Percentiles rank a stretch among this genome's conserved stretches.
Conservation (phyloP, 2,329 filamentous ascomycete species). For the Aureobasidium uvarum region DNA sequence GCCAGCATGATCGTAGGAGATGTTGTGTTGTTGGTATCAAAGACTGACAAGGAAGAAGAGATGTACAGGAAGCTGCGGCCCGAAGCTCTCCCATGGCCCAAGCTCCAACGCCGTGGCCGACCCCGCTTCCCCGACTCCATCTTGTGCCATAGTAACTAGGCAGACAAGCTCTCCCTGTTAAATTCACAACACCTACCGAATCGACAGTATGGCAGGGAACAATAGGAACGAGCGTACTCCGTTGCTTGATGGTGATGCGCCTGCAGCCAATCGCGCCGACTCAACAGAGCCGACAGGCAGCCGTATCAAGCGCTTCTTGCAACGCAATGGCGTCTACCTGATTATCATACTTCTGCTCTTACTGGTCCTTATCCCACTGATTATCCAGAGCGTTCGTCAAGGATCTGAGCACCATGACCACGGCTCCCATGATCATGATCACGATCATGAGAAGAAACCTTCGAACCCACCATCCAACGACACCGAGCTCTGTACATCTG, state of each 20-base stretch:
- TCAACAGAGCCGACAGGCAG: neutral
- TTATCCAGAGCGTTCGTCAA: neutral
- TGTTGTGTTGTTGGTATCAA: neutral
- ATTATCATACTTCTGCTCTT: constrained; percentile 13
- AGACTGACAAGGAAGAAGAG: neutral
- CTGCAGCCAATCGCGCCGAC: neutral
- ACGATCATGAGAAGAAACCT: neutral
- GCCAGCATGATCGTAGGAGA: neutral
- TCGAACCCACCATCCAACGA: neutral
- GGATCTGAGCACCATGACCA: neutral
- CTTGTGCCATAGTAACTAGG: neutral
- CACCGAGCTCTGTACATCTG: constrained; percentile 23
- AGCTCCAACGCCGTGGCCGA: neutral
- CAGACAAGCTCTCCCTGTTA: neutral
- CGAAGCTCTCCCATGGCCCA: constrained; percentile 1
- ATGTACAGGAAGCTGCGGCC: neutral
- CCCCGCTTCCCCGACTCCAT: constrained; percentile 19
- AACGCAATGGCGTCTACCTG: constrained; percentile 6
- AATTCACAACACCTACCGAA: neutral
- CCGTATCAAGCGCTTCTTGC: constrained; percentile 19
- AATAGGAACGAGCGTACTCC: constrained; percentile 19
- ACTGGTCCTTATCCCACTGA: neutral
- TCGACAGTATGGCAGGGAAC: constrained; percentile 6
- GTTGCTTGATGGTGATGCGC: constrained; percentile 13
- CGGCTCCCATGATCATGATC: neutral